These are phyloP conservation scores for Cyberlindnera mississippiensis DNA, from an alignment of 805 yeast species.

Conservation along the genomic window DNA sequence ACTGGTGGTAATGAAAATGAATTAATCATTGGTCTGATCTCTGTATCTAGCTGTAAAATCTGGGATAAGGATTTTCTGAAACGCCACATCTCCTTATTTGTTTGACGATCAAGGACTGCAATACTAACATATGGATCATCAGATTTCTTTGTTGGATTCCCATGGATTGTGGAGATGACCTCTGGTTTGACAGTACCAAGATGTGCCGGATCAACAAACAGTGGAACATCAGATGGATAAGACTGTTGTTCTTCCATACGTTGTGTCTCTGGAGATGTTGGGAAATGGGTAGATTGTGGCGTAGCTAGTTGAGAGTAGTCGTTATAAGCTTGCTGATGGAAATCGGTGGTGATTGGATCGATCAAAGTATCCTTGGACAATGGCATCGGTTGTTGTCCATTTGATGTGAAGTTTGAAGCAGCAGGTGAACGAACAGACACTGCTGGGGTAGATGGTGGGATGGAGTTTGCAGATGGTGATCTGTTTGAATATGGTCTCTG, in stretches of 20 bases:
- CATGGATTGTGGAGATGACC: constrained; percentile 45
- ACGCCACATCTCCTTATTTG: constrained; percentile 69
- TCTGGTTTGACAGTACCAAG: constrained; percentile 46
- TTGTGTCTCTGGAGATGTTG: background rate
- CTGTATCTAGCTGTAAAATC: constrained; percentile 56
- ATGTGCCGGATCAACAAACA: constrained; percentile 59
- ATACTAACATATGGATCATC: constrained; percentile 62
- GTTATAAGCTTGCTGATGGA: constrained; percentile 13
- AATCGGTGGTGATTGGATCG: constrained; percentile 15
- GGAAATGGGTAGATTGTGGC: background rate
- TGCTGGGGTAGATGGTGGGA: constrained; percentile 3
- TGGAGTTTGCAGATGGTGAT: background rate
- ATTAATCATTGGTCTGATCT: constrained; percentile 51
- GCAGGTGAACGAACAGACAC: constrained; percentile 4
- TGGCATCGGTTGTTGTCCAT: constrained; percentile 8
- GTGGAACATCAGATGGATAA: constrained; percentile 36
- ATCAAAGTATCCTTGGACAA: constrained; percentile 14
- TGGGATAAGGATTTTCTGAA: constrained; percentile 61
- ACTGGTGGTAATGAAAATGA: constrained; percentile 47
- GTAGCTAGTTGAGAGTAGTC: constrained; percentile 8
- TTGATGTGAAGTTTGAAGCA: no score
- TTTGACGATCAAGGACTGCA: constrained; percentile 56
- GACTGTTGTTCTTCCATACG: constrained; percentile 4
- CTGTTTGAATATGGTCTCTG: background rate
- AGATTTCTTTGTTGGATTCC: constrained; percentile 36